A percentile compares a stretch with the other conserved stretches of the same genome.
Evolutionary conservation across 768 basidiomycete genomes (phyloP).

Genomic region (Galerina marginata): DNA sequence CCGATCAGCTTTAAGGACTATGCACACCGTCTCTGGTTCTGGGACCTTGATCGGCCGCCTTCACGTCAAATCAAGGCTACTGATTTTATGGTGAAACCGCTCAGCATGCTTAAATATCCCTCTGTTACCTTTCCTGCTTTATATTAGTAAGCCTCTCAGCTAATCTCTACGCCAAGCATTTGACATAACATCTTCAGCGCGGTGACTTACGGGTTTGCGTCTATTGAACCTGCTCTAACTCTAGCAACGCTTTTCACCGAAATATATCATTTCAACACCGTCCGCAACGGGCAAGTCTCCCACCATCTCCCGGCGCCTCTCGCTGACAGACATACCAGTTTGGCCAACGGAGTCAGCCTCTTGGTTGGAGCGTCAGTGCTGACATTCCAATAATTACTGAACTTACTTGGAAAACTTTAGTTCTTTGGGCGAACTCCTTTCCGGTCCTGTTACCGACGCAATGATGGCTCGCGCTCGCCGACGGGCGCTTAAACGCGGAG

Average conservation of each 20-base stretch:
- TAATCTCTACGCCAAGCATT: background rate
- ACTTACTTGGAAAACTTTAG: slow-evolving; percentile 17
- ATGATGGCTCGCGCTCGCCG: slow-evolving; percentile 42
- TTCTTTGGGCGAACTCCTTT: slow-evolving; percentile 40
- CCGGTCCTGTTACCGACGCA: slow-evolving; percentile 40
- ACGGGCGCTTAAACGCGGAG: slow-evolving; percentile 29
- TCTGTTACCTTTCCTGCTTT: slow-evolving; percentile 43
- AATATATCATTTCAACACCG: slow-evolving; percentile 45
- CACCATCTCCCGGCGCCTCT: background rate
- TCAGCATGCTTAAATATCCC: slow-evolving; percentile 47
- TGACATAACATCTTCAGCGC: slow-evolving; percentile 24
- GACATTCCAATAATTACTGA: background rate
- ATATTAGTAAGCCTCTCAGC: slow-evolving; percentile 32
- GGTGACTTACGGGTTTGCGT: slow-evolving; percentile 43
- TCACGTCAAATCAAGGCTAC: slow-evolving; percentile 29
- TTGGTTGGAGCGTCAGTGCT: slow-evolving; percentile 39
- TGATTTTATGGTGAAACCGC: slow-evolving; percentile 38
- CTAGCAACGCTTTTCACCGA: slow-evolving; percentile 42
- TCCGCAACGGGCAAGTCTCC: slow-evolving; percentile 37
- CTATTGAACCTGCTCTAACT: slow-evolving; percentile 45
- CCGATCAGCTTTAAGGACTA: slow-evolving; percentile 29
- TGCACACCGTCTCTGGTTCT: slow-evolving; percentile 34
- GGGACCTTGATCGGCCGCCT: slow-evolving; percentile 34
- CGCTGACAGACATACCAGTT: slow-evolving; percentile 20
- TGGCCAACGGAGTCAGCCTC: slow-evolving; percentile 43